Base-by-base conservation (phyloP, 106 monocot species). In the Apostasia shenzhenica region DNA sequence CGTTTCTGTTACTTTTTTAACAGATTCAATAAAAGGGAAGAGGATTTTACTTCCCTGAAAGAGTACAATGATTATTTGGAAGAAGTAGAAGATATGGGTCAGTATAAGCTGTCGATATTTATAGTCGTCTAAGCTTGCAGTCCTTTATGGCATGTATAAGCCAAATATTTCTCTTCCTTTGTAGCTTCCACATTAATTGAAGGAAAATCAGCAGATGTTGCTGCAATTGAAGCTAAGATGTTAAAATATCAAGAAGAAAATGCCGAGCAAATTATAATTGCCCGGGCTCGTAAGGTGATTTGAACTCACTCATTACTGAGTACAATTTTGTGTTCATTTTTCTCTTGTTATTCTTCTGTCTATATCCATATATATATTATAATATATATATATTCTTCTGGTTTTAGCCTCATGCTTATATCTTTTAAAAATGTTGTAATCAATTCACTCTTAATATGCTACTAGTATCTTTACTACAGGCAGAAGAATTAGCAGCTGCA, bases 61-160 rank as follows among this genome's bases (percentile, higher is more conserved):
- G 89, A 89, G 8, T 92, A 89, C 74, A 95, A 95, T 81, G 95
- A 95, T 72, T 95, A 95, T 63, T 73, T 92, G 72, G 95, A 95
- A 82, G 95, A 95, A 77, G 88, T 95, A 41, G 95, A 95, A 67
- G 95, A 95, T 69, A 92, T 92, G 92, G 92, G 95, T 95, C 75
- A 80, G 91, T 80, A 73, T 59, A 59, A 48, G 42, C 14, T 5
- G 45, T 8, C 48, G 41, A 51, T 14, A 10, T 69, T 6, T 54
- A 11, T 37, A 46, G 48, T 6, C 14, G 1, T 12, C 8, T 71
- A 11, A 8, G 57, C 51, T 13, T 42, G 7, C 54, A 14, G 70
- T 49, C 10, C 39, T 75, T 13, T 45, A 3, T 46, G 54, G 54
- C 38, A 12, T 67, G 4, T 14, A 40, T 62, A 45, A 62, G 12